phyloP scores from a whole-genome alignment of 495 filamentous ascomycete genomes.

The Elaphomyces granulatus region DNA sequence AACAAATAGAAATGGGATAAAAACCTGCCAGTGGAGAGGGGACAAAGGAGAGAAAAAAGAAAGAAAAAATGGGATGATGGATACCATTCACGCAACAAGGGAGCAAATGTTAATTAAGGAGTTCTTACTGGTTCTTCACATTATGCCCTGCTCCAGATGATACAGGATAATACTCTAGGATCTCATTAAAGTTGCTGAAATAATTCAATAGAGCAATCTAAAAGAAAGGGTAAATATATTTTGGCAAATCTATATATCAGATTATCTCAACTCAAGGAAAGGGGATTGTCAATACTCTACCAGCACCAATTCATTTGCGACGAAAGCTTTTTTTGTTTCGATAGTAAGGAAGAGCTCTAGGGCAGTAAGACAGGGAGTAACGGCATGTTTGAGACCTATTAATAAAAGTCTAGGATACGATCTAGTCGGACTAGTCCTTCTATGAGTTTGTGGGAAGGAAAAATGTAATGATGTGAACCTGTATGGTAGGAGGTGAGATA shows the following conservation, averaged over 20 bases:
- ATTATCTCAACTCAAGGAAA: conserved; percentile 22
- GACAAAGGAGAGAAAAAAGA: too few species aligned
- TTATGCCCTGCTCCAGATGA: neutral
- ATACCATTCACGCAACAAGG: too few species aligned
- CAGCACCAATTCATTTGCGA: conserved; percentile 58
- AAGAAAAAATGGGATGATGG: too few species aligned
- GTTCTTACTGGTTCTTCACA: neutral
- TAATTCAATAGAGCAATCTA: conserved; percentile 58
- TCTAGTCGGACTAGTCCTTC: conserved; percentile 41
- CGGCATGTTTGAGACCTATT: conserved; percentile 78
- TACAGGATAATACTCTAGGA: conserved; percentile 27
- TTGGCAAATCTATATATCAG: conserved; percentile 39
- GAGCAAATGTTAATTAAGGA: too few species aligned
- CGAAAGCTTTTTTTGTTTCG: conserved; percentile 45
- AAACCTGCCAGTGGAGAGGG: too few species aligned
- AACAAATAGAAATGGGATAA: too few species aligned
- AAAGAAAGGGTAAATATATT: conserved; percentile 58
- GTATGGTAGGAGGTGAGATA: too few species aligned
- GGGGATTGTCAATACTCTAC: conserved; percentile 29
- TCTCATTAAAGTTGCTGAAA: conserved; percentile 52
- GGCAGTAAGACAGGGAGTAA: conserved; percentile 61
- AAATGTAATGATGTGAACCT: too few species aligned
- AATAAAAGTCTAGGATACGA: conserved; percentile 56
- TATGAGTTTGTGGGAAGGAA: too few species aligned
- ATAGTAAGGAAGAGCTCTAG: conserved; percentile 84